Conservation (phyloP, 345 rosid genomes). For the Dimocarpus longan region DNA sequence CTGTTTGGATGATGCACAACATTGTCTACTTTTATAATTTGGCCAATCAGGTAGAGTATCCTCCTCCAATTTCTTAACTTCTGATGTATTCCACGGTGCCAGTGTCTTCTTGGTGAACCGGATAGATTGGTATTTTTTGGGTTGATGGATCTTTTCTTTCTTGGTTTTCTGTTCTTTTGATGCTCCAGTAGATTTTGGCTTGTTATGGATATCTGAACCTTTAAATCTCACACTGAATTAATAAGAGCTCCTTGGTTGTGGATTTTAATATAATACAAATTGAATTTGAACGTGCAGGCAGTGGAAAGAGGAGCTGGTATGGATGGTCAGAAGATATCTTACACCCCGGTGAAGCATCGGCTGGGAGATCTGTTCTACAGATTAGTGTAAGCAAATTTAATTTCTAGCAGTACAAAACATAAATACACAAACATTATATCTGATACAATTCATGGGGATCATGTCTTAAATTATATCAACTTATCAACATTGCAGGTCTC, state of each 20-base stretch:
- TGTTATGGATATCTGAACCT: no score
- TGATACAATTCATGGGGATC: not conserved
- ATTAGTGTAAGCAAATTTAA: slow-evolving; percentile 62
- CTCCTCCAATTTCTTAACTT: not conserved
- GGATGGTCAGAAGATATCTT: slow-evolving; percentile 97
- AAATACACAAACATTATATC: no score
- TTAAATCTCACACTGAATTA: not conserved
- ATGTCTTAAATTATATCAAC: slow-evolving; percentile 9
- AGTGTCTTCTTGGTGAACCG: no score
- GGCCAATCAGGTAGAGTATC: slow-evolving; percentile 83
- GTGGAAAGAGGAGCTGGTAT: slow-evolving; percentile 98
- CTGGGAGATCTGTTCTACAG: slow-evolving; percentile 95
- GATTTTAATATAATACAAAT: not conserved
- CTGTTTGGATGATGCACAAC: slow-evolving; percentile 99
- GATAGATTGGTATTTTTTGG: no score
- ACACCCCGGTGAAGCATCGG: slow-evolving; percentile 88
- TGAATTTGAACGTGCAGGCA: slow-evolving; percentile 51
- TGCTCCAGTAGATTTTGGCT: no score
- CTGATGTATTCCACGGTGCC: not conserved
- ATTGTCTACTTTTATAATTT: slow-evolving; percentile 88
- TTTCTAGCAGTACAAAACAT: not conserved
- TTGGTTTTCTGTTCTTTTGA: no score
- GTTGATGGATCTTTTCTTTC: no score
- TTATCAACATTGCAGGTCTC: slow-evolving; percentile 59
- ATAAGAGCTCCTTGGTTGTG: not conserved